Conservation (phyloP, 192 early-diverging fungal species). For the Coemansia sp. region DNA sequence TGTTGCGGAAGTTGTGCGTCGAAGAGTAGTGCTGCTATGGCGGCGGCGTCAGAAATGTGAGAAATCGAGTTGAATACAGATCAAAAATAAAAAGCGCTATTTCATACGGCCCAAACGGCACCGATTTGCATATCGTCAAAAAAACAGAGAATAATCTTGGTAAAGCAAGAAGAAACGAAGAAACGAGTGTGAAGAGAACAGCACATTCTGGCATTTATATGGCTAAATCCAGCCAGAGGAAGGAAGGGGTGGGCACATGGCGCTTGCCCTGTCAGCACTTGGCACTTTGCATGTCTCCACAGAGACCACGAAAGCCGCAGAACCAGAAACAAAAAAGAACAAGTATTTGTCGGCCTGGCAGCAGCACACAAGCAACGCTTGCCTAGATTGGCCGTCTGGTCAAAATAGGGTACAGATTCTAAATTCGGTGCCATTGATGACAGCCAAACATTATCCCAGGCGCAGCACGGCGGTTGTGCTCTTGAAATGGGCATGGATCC, state of each 20-base stretch:
- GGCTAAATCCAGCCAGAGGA: slow-evolving; percentile 1
- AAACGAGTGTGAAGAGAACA: not conserved
- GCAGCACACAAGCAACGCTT: not conserved
- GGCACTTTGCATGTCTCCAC: not conserved
- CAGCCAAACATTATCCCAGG: not conserved
- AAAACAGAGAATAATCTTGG: slow-evolving; percentile 6
- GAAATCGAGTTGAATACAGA: not conserved
- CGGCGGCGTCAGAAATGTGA: slow-evolving; percentile 2
- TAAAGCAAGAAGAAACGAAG: not conserved
- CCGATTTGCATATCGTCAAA: slow-evolving; percentile 20
- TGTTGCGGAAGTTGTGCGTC: not conserved
- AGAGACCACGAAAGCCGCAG: not conserved
- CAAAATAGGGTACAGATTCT: slow-evolving; percentile 18
- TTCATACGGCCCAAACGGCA: not conserved
- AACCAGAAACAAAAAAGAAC: slow-evolving; percentile 2
- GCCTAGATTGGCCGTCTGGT: not conserved
- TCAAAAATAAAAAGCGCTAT: slow-evolving; percentile 7
- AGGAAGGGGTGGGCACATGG: slow-evolving; percentile 13
- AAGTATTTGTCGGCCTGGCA: not conserved
- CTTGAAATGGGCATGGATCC: not conserved
- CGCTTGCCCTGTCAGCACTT: not conserved
- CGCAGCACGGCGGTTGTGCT: slow-evolving; percentile 5
- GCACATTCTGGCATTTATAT: slow-evolving; percentile 6
- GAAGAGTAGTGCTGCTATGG: not conserved
- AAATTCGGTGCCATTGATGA: slow-evolving; percentile 10